Conservation (phyloP, 148 eudicot genomes). For the Chenopodium quinoa region DNA sequence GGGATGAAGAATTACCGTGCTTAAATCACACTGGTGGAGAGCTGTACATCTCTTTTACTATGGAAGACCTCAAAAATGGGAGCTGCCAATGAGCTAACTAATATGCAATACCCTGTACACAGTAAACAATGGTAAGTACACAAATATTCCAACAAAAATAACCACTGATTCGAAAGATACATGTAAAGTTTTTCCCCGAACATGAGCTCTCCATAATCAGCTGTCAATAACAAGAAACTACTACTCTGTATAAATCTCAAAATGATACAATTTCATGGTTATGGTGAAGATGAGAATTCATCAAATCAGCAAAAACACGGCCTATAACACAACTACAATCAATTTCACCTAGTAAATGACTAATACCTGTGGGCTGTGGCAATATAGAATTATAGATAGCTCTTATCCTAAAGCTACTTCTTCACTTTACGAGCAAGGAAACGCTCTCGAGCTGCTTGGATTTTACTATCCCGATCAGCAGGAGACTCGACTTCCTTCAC, state of each 20-base stretch:
- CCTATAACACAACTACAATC: neutral
- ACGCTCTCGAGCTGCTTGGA: slow-evolving; percentile 91
- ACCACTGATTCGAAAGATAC: neutral
- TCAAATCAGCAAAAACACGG: neutral
- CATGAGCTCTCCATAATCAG: neutral
- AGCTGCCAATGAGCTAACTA: slow-evolving; percentile 8
- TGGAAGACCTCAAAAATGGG: slow-evolving; percentile 30
- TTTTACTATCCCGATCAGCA: slow-evolving; percentile 56
- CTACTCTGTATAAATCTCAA: neutral
- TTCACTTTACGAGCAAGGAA: slow-evolving; percentile 80
- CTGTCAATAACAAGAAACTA: neutral
- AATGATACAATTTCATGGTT: neutral
- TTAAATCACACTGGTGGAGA: slow-evolving; percentile 28
- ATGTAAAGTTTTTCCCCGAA: neutral
- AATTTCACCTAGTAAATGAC: neutral
- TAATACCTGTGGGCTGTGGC: neutral
- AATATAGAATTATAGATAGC: neutral
- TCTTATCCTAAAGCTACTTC: slow-evolving; percentile 34
- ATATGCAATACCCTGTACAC: neutral
- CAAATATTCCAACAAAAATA: neutral
- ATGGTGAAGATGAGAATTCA: neutral
- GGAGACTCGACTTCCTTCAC: slow-evolving; percentile 32
- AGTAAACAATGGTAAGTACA: neutral
- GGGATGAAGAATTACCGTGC: slow-evolving; percentile 14
- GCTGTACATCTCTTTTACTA: slow-evolving; percentile 45